Conservation (phyloP, 2,329 filamentous ascomycete genomes). For the Hypoxylon sp. region DNA sequence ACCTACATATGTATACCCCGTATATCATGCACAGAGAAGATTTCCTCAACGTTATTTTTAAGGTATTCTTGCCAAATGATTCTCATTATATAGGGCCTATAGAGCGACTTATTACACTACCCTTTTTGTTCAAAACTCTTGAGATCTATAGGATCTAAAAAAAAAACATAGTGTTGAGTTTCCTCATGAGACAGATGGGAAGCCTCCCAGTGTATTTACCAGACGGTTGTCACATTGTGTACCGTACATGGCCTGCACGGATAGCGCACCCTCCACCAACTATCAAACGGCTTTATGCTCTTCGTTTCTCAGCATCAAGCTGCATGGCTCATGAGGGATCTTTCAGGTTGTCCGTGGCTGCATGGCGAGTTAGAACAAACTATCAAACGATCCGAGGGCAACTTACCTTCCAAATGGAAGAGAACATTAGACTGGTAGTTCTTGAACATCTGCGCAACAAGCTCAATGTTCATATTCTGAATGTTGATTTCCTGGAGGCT, state of each 20-base stretch:
- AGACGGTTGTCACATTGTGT: background rate
- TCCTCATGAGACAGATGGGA: conserved; percentile 1
- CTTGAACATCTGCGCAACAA: conserved; percentile 99
- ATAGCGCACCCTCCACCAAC: conserved; percentile 1
- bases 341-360: conserved; percentile 87
- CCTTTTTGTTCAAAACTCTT: background rate
- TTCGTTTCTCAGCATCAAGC: background rate
- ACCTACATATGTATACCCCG: background rate
- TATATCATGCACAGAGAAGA: background rate
- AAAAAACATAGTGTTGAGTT: conserved; percentile 1
- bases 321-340: conserved; percentile 73
- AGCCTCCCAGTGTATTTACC: background rate
- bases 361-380: conserved; percentile 25
- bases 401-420: conserved; percentile 93
- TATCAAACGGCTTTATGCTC: background rate
- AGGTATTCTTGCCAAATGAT: background rate
- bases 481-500: conserved; percentile 97
- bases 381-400: background rate
- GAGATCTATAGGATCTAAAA: background rate
- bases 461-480: conserved; percentile 98
- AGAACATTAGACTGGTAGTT: conserved; percentile 99
- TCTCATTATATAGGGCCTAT: background rate
- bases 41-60: background rate
- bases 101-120: background rate
- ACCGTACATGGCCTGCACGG: background rate